A percentile compares a stretch with the other conserved stretches of the same genome.
These are phyloP conservation scores for Phytophthora pluvialis DNA, from an alignment of 352 stramenopile genomes.

Conservation along the genomic window DNA sequence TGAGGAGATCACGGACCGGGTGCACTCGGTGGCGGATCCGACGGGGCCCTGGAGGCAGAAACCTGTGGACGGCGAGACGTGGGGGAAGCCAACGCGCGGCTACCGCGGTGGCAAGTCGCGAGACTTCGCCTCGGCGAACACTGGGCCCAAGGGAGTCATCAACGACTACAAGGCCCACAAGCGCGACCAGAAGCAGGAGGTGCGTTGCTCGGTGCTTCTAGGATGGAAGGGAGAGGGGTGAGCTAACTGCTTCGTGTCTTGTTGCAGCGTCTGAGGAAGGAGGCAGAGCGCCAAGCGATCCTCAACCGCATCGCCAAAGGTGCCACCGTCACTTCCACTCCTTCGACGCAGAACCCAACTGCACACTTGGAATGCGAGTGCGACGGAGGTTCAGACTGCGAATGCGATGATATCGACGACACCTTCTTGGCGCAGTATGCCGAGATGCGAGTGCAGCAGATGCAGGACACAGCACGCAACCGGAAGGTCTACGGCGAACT, in stretches of 20 bases:
- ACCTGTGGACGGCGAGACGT: slow-evolving; percentile 45
- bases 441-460: slow-evolving; percentile 65
- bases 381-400: slow-evolving; percentile 43
- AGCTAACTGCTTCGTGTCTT: slow-evolving; percentile 6
- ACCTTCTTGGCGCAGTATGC: slow-evolving; percentile 70
- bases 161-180: slow-evolving; percentile 88
- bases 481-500: slow-evolving; percentile 60
- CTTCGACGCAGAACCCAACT: slow-evolving; percentile 17
- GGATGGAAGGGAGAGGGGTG: not conserved
- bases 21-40: slow-evolving; percentile 72
- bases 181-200: slow-evolving; percentile 62
- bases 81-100: slow-evolving; percentile 48
- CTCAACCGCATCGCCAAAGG: slow-evolving; percentile 77
- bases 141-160: slow-evolving; percentile 82
- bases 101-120: slow-evolving; percentile 37
- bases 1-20: slow-evolving; percentile 61
- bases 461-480: slow-evolving; percentile 44
- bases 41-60: slow-evolving; percentile 75
- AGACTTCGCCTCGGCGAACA: slow-evolving; percentile 70
- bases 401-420: slow-evolving; percentile 57
- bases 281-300: slow-evolving; percentile 56
- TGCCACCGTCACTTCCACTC: slow-evolving; percentile 12
- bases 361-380: slow-evolving; percentile 26
- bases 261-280: slow-evolving; percentile 45
- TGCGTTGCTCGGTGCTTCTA: slow-evolving; percentile 10